Evolutionary conservation across 805 yeast species (phyloP), one percentile per base, ranked within the genome.

Genomic region (Blastobotrys chiropterorum): DNA sequence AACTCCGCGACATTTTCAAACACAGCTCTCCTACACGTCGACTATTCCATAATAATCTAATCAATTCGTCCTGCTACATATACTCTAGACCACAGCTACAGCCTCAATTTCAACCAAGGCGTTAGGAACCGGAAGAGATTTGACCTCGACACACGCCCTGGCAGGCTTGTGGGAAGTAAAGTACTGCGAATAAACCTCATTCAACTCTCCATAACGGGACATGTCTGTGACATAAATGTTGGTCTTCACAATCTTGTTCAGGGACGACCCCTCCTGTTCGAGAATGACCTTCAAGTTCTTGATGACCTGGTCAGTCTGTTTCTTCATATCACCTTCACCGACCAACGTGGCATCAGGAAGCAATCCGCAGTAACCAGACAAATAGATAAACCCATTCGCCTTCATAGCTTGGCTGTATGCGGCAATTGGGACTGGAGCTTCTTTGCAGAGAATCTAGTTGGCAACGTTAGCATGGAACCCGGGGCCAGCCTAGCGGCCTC

Each of bases 71-170:
- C n/a, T n/a, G n/a, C n/a, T n/a, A n/a, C n/a, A 13, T 16, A 40
- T 19, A 13, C n/a, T 8, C 17, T 48, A 51, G 13, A 39, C 55
- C 16, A 52, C 21, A 54, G 96, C 97, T 70, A 90, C 72, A 56
- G 83, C 87, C 72, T 89, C 97, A 72, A 90, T 79, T 74, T 90
- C 97, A 62, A 86, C 62, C 8, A 46, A 48, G 7, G 50, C 59
- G 5, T 46, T 44, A 21, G 57, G 44, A 16, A 53, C 53, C 40
- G 97, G 97, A 64, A 90, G 80, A 56, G 80, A 82, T 69, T 81
- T 82, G 55, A 89, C 96, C 44, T 96, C 96, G 63, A 90, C 94
- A 76, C 96, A 90, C 1, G 96, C 86, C 81, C 97, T 85, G 42
- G 97, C 96, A 43, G 97, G 97, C 43, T 56, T 41, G 42, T 52